Conservation (phyloP, 768 basidiomycete genomes). For the Leccinum olivaceopallidum region DNA sequence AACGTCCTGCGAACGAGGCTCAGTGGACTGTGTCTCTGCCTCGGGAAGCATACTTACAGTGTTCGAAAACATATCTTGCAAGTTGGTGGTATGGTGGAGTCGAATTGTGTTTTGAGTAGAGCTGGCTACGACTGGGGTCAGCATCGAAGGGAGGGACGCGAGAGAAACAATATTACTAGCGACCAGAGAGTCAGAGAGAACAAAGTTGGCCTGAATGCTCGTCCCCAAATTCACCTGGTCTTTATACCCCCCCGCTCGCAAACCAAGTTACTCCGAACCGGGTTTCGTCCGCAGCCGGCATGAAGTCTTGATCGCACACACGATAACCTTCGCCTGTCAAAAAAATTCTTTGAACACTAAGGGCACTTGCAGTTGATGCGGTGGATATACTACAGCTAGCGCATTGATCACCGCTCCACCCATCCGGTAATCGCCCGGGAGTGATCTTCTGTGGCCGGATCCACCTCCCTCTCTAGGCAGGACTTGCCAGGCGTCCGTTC, state of each 20-base stretch:
- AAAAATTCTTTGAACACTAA: neutral
- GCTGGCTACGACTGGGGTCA: conserved; percentile 1
- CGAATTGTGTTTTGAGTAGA: neutral
- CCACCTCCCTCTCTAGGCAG: neutral
- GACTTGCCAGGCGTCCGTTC: neutral
- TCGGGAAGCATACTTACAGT: neutral
- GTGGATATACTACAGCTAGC: too few relatives aligned
- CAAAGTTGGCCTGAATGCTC: neutral
- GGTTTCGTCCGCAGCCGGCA: neutral
- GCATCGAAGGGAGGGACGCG: neutral
- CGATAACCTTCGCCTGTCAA: neutral
- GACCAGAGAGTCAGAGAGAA: neutral
- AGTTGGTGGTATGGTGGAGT: neutral
- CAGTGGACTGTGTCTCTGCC: neutral
- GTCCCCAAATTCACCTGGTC: too few relatives aligned
- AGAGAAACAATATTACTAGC: conserved; percentile 1
- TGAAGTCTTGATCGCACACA: neutral
- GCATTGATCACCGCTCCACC: too few relatives aligned
- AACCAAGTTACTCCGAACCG: neutral
- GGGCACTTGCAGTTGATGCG: too few relatives aligned
- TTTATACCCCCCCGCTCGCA: conserved; percentile 11
- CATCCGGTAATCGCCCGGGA: too few relatives aligned
- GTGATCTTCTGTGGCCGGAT: neutral
- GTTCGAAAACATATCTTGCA: conserved; percentile 4
- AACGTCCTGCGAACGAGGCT: conserved; percentile 9